Percentiles rank a stretch among this genome's conserved stretches.
Evolutionary conservation across 1,284 basidiomycete genomes (phyloP).

Genomic region (Farysia itapuensis): DNA sequence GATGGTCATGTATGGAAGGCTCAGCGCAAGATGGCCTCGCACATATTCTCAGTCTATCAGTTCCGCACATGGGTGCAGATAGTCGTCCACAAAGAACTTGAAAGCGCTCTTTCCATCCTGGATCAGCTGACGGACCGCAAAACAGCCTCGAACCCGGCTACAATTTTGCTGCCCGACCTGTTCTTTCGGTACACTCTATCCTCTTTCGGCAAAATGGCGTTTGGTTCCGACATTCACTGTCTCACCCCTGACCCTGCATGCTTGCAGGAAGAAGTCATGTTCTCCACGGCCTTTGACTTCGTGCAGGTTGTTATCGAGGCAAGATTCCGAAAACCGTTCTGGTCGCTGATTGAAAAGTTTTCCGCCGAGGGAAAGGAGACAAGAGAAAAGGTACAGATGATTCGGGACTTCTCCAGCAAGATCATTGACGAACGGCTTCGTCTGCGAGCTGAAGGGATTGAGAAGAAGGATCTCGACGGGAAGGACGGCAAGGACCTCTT

Average conservation of each 20-base stretch:
- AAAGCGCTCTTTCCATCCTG: conserved; percentile 29
- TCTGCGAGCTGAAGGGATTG: conserved; percentile 13
- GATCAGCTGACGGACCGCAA: conserved; percentile 13
- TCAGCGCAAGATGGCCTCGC: conserved; percentile 52
- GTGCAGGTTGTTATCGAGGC: conserved; percentile 40
- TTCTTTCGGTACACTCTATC: conserved; percentile 50
- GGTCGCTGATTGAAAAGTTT: conserved; percentile 28
- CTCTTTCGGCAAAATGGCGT: conserved; percentile 46
- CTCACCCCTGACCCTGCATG: conserved; percentile 19
- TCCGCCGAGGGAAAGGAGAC: conserved; percentile 27
- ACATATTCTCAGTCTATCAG: conserved; percentile 51
- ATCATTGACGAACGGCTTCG: conserved; percentile 50
- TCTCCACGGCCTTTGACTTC: conserved; percentile 39
- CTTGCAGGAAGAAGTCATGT: conserved; percentile 21
- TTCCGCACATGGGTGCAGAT: conserved; percentile 44
- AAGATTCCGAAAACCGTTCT: conserved; percentile 28
- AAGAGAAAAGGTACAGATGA: conserved; percentile 26
- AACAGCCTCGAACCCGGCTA: conserved; percentile 9
- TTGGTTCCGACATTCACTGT: conserved; percentile 30
- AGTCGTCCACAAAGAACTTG: conserved; percentile 45
- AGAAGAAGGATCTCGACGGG: conserved; percentile 20
- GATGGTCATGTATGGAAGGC: conserved; percentile 55
- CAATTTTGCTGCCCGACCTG: conserved; percentile 29
- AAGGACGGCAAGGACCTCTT: conserved; percentile 51
- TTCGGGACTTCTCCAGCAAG: conserved; percentile 45